Percentiles rank a stretch among this genome's conserved stretches.
These are phyloP conservation scores for Lactifluus rugatus DNA, from an alignment of 768 basidiomycete genomes.

Conservation along the genomic window DNA sequence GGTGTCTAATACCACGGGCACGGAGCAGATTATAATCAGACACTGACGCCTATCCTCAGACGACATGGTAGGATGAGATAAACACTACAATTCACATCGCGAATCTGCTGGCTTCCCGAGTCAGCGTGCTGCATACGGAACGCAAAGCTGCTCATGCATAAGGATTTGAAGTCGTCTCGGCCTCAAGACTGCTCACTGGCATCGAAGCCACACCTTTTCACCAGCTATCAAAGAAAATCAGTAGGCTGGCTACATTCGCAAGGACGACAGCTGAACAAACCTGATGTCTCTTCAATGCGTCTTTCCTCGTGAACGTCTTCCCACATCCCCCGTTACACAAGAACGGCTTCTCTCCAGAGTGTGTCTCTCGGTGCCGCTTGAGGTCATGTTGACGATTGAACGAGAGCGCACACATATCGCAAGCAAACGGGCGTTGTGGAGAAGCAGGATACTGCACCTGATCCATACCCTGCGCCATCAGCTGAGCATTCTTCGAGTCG, in stretches of 20 bases:
- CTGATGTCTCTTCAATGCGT: slow-evolving; percentile 81
- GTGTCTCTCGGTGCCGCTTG: slow-evolving; percentile 76
- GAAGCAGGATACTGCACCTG: slow-evolving; percentile 30
- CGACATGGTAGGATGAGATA: slow-evolving; percentile 3
- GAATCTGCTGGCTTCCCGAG: slow-evolving; percentile 5
- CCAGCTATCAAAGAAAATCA: slow-evolving; percentile 37
- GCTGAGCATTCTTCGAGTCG: slow-evolving; percentile 18
- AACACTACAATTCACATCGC: neutral
- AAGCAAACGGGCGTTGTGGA: slow-evolving; percentile 32
- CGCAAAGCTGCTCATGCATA: neutral
- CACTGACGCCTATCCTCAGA: neutral
- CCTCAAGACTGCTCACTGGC: slow-evolving; percentile 38
- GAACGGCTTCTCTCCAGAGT: slow-evolving; percentile 79
- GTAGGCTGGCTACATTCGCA: neutral
- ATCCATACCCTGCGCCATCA: slow-evolving; percentile 19
- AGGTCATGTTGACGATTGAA: slow-evolving; percentile 83
- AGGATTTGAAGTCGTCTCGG: neutral
- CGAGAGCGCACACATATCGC: slow-evolving; percentile 59
- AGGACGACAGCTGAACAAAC: slow-evolving; percentile 29
- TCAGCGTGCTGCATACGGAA: neutral
- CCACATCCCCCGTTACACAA: slow-evolving; percentile 76
- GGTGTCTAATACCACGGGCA: slow-evolving; percentile 8
- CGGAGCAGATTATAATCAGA: slow-evolving; percentile 16
- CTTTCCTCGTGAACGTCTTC: slow-evolving; percentile 81
- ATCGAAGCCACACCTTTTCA: slow-evolving; percentile 68